Evolutionary conservation across 495 filamentous ascomycete species (phyloP), one percentile per base, ranked within the genome.

Genomic region (Chaetomidium leptoderma): DNA sequence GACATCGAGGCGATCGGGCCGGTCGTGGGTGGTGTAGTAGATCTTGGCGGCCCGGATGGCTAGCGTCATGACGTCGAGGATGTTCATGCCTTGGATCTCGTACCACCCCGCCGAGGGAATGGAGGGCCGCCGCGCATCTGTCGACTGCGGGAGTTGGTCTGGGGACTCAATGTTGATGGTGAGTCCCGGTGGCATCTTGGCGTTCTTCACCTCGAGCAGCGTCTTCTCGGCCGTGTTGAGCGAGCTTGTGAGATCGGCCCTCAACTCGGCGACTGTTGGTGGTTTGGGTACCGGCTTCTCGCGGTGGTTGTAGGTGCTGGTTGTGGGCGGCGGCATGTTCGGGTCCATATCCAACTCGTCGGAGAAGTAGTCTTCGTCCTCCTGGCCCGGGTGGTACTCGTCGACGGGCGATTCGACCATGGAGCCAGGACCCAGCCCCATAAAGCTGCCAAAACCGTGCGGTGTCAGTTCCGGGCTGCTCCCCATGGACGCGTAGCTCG

Each of bases 21-120:
- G 76, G 64, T 91, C 84, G 66, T 97, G 91, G 1, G 87, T 74
- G 6, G 91, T 95, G 72, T 97, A 97, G 74, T 97, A 98, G 43
- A 91, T 85, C 68, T 91, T 96, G 33, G 93, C 93, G 7, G 95
- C 92, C 33, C 90, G 86, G 57, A 98, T 96, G 14, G 92, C 92
- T 43, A 97, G 78, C 4, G 93, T 98, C 71, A 92, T 85, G 45
- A 96, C 83, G 65, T 97, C 93, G 35, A 97, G 76, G 37, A 98
- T 81, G 56, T 95, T 88, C 74, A 96, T 82, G 8, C 93, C 93
- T 69, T 97, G 88, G 6, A 96, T 79, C 66, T 97, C 90, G 66
- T 88, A 81, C 81, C 87, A 93, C 7, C 86, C 87, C 27, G 76
- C 69, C 27, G 81, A 48, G 13, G 66, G 27, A 24, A 50, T 42